phyloP scores from a whole-genome alignment of 495 filamentous ascomycete genomes.

The Patellaria atrata region DNA sequence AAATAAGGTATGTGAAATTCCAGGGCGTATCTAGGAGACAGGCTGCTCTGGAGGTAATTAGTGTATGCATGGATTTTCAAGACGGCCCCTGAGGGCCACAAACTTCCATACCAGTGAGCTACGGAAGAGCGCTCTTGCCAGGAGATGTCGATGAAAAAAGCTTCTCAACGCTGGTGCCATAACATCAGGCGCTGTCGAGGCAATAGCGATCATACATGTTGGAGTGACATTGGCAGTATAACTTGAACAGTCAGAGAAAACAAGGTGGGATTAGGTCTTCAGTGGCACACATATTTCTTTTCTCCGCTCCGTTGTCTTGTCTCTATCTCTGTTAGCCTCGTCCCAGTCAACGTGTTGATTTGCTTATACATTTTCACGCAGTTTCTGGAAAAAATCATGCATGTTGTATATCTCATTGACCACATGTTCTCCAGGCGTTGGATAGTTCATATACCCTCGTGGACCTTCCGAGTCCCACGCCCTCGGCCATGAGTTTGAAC shows the following conservation, averaged over 20 bases:
- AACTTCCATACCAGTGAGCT: not conserved
- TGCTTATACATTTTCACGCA: conserved; percentile 1
- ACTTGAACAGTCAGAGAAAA: not conserved
- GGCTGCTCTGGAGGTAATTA: not conserved
- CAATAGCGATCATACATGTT: conserved; percentile 1
- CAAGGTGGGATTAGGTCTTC: not conserved
- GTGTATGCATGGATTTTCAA: not conserved
- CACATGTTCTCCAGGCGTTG: conserved; percentile 1
- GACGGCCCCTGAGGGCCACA: too few relatives aligned
- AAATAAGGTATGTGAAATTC: conserved; percentile 26
- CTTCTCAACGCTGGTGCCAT: not conserved
- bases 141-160: conserved; percentile 5
- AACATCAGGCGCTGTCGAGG: not conserved
- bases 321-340: not conserved
- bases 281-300: conserved; percentile 3
- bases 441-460: not conserved
- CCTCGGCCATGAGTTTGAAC: not conserved
- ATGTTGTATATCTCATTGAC: not conserved
- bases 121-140: conserved; percentile 1
- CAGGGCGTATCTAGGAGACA: conserved; percentile 11
- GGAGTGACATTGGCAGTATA: conserved; percentile 1
- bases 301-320: conserved; percentile 4
- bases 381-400: conserved; percentile 3
- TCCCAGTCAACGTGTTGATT: not conserved
- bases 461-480: conserved; percentile 4